These are phyloP conservation scores for Fusarium fujikuroi DNA, from an alignment of 2,329 filamentous ascomycete genomes.

Conservation along the genomic window DNA sequence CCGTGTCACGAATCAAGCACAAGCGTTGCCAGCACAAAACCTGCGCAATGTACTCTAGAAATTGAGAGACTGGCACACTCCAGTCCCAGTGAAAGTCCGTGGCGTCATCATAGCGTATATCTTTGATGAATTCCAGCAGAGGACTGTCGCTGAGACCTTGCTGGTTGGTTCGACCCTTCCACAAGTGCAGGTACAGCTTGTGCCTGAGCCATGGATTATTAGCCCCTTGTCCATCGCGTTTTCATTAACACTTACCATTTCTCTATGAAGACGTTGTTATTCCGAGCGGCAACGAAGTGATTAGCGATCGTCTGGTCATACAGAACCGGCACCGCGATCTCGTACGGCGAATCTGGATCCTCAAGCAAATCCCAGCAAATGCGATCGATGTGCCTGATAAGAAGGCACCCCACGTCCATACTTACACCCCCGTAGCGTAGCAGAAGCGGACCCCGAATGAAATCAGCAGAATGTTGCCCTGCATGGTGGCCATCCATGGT, in stretches of 20 bases:
- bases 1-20: background rate
- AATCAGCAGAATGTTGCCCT: background rate
- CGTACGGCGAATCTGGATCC: background rate
- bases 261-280: background rate
- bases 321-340: background rate
- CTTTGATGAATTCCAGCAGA: background rate
- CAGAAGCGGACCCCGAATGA: background rate
- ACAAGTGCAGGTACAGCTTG: background rate
- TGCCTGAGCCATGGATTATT: background rate
- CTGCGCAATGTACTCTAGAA: background rate
- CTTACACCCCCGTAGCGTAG: background rate
- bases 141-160: background rate
- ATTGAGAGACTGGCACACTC: background rate
- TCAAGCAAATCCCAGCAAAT: background rate
- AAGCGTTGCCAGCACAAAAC: background rate
- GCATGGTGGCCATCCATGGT: background rate
- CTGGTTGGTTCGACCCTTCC: background rate
- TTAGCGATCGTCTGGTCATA: background rate
- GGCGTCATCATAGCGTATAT: background rate
- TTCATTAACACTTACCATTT: background rate
- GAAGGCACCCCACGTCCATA: background rate
- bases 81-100: background rate
- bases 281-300: background rate
- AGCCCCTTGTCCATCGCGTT: rapidly evolving
- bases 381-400: background rate